These are phyloP conservation scores for Sarocladium brachiariae DNA, from an alignment of 2,329 filamentous ascomycete genomes.

Conservation along the genomic window DNA sequence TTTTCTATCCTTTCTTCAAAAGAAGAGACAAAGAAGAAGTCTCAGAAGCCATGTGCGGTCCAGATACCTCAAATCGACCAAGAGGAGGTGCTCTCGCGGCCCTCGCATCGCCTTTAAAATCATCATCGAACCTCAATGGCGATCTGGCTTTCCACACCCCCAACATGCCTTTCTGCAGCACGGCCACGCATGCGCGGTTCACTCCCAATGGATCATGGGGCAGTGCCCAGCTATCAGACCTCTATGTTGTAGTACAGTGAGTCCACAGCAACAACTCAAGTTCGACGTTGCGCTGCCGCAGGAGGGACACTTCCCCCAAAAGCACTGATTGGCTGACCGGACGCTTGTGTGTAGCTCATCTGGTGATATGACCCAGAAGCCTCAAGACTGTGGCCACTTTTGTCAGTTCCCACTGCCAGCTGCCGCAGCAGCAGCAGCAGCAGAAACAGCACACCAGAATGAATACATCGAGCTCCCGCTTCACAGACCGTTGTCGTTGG, in stretches of 20 bases:
- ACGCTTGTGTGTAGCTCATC: slow-evolving; percentile 23
- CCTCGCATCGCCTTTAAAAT: slow-evolving; percentile 20
- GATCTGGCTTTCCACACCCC: slow-evolving; percentile 39
- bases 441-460: not conserved
- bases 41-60: slow-evolving; percentile 48
- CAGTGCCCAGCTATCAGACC: slow-evolving; percentile 14
- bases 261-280: slow-evolving; percentile 12
- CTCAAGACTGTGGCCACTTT: slow-evolving; percentile 35
- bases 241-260: slow-evolving; percentile 40
- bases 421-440: slow-evolving; percentile 6
- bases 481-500: slow-evolving; percentile 31
- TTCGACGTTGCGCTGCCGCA: not conserved
- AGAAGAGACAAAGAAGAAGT: no score
- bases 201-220: slow-evolving; percentile 22
- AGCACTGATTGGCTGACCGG: not conserved
- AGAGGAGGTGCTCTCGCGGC: slow-evolving; percentile 40
- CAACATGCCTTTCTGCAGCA: slow-evolving; percentile 26
- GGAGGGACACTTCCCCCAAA: no score
- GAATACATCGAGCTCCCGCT: slow-evolving; percentile 28
- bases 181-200: slow-evolving; percentile 37
- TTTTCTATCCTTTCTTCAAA: no score
- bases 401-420: slow-evolving; percentile 24
- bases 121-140: slow-evolving; percentile 17
- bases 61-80: slow-evolving; percentile 31
- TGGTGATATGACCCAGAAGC: slow-evolving; percentile 35